Conservation (phyloP, 1,284 basidiomycete species). For the Kalmanozyma brasiliensis region DNA sequence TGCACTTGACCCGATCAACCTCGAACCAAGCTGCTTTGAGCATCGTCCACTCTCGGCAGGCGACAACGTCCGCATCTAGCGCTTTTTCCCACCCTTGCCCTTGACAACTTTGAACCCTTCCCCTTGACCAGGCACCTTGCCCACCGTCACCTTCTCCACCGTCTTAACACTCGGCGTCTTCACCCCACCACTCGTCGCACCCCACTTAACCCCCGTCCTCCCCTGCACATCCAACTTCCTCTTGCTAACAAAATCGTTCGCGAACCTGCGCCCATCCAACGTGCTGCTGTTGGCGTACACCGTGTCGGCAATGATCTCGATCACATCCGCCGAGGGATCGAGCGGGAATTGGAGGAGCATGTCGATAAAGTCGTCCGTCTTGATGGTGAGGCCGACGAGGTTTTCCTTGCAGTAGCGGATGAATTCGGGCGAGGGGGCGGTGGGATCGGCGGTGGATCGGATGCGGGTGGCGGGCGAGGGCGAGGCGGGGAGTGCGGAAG, state of each 20-base stretch:
- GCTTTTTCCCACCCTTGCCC: conserved; percentile 54
- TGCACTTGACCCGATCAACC: too few relatives aligned
- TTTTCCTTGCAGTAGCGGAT: conserved; percentile 89
- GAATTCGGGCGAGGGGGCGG: conserved; percentile 86
- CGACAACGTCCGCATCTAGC: not conserved
- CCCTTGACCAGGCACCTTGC: not conserved
- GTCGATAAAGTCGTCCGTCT: conserved; percentile 67
- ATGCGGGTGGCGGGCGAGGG: conserved; percentile 46
- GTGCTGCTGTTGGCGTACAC: conserved; percentile 92
- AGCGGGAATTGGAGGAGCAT: conserved; percentile 69
- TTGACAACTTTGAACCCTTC: conserved; percentile 57
- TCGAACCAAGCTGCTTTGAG: too few relatives aligned
- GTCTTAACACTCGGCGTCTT: not conserved
- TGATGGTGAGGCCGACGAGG: conserved; percentile 80
- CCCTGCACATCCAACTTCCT: conserved; percentile 73
- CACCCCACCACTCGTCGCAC: not conserved
- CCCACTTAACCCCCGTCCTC: conserved; percentile 26
- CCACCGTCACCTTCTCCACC: not conserved
- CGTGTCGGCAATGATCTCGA: conserved; percentile 67
- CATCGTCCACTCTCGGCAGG: too few relatives aligned
- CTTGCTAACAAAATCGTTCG: conserved; percentile 85
- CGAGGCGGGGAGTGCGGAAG: conserved; percentile 47
- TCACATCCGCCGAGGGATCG: conserved; percentile 64
- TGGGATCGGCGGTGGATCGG: conserved; percentile 70
- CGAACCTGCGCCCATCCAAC: conserved; percentile 92